phyloP scores from a whole-genome alignment of 176 grass and related monocot species.

The Thalia dealbata region DNA sequence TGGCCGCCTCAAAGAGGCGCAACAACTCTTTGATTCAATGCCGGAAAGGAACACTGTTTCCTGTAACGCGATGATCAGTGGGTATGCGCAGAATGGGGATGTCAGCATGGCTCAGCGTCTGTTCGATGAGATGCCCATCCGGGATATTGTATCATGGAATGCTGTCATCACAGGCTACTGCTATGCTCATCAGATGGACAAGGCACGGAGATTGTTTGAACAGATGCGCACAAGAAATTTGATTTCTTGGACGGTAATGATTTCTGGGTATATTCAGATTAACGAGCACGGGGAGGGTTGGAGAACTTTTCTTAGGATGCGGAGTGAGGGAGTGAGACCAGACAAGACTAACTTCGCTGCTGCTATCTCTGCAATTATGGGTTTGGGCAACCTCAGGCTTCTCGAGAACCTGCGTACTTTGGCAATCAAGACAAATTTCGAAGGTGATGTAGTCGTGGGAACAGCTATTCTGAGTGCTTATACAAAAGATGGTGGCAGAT shows the following conservation, averaged over 20 bases:
- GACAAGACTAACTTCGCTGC: conserved; percentile 42
- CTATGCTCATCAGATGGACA: conserved; percentile 35
- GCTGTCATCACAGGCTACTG: conserved; percentile 65
- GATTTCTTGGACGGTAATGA: conserved; percentile 55
- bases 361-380: conserved; percentile 30
- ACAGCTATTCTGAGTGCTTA: conserved; percentile 51
- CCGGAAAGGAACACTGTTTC: conserved; percentile 31
- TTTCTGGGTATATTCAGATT: conserved; percentile 56
- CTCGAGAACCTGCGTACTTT: conserved; percentile 36
- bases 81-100: conserved; percentile 42
- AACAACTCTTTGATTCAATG: conserved; percentile 22
- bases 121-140: conserved; percentile 45
- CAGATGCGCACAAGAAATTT: conserved; percentile 32
- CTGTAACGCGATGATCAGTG: conserved; percentile 56
- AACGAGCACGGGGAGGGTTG: conserved; percentile 39
- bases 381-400: conserved; percentile 24
- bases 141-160: conserved; percentile 45
- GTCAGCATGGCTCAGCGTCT: conserved; percentile 31
- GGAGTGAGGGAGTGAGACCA: conserved; percentile 25
- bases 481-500: conserved; percentile 25
- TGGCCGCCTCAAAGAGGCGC: conserved; percentile 13
- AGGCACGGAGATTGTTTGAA: conserved; percentile 33
- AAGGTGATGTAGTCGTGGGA: conserved; percentile 43
- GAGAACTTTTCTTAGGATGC: conserved; percentile 41
- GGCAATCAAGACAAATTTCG: conserved; percentile 41